phyloP scores from a whole-genome alignment of 2,329 filamentous ascomycete genomes.

The Xylaria sp. region DNA sequence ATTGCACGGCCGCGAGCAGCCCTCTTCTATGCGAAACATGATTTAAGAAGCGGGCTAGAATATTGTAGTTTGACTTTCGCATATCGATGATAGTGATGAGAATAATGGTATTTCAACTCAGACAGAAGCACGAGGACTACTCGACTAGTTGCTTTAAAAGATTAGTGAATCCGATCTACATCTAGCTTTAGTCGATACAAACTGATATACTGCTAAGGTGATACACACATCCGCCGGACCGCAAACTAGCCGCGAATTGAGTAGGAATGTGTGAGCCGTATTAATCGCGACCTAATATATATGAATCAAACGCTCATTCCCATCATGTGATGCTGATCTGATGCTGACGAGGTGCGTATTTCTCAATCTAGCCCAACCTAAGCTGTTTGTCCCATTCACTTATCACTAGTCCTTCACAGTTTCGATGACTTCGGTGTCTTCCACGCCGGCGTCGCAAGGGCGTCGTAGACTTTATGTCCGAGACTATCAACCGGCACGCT shows the following conservation, averaged over 20 bases:
- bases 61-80: too few relatives aligned
- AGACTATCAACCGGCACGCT: constrained; percentile 62
- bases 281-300: not conserved
- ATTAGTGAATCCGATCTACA: not conserved
- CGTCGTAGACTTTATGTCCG: constrained; percentile 63
- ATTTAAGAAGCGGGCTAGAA: too few relatives aligned
- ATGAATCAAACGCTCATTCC: not conserved
- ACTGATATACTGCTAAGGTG: not conserved
- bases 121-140: too few relatives aligned
- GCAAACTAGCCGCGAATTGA: not conserved
- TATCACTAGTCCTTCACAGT: constrained; percentile 52
- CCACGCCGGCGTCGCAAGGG: constrained; percentile 63
- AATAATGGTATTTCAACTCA: too few relatives aligned
- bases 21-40: too few relatives aligned
- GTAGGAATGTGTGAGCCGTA: not conserved
- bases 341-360: not conserved
- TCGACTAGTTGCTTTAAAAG: too few relatives aligned
- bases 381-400: too few relatives aligned
- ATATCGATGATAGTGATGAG: too few relatives aligned
- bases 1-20: too few relatives aligned
- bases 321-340: too few relatives aligned
- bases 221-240: not conserved
- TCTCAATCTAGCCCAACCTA: not conserved
- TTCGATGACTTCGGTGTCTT: constrained; percentile 60
- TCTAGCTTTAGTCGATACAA: not conserved